Evolutionary conservation across 768 basidiomycete genomes (phyloP).

Genomic region (Amanita phalloides): DNA sequence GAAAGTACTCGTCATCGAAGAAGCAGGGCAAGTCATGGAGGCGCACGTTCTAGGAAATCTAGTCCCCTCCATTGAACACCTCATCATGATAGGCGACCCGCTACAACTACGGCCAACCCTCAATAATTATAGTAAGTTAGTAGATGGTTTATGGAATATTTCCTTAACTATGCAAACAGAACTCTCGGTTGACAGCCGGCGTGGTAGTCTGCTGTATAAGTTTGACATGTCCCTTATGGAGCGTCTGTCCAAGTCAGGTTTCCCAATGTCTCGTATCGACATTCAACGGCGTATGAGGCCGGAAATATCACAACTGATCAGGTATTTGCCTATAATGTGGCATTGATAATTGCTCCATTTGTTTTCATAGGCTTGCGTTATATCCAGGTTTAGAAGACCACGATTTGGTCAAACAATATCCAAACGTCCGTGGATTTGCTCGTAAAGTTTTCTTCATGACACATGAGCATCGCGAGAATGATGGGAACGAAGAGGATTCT

Average conservation of each 20-base stretch:
- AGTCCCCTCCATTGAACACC: conserved; percentile 56
- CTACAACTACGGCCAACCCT: conserved; percentile 62
- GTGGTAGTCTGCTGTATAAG: conserved; percentile 42
- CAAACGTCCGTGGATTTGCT: conserved; percentile 47
- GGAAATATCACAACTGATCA: conserved; percentile 47
- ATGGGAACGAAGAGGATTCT: conserved; percentile 46
- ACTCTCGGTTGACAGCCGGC: conserved; percentile 57
- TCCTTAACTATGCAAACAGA: conserved; percentile 23
- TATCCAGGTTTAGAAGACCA: conserved; percentile 56
- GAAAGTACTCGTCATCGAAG: conserved; percentile 60
- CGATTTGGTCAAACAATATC: conserved; percentile 36
- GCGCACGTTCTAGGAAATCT: conserved; percentile 60
- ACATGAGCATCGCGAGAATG: conserved; percentile 52
- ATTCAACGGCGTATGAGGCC: conserved; percentile 74
- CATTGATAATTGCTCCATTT: neutral
- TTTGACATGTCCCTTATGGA: conserved; percentile 76
- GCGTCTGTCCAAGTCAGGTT: conserved; percentile 42
- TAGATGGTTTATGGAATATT: neutral
- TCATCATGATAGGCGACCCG: conserved; percentile 78
- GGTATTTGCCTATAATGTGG: conserved; percentile 21
- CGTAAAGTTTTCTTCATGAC: conserved; percentile 61
- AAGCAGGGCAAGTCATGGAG: conserved; percentile 77
- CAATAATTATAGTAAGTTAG: conserved; percentile 44
- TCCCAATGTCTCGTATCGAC: conserved; percentile 60
- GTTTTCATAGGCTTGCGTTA: conserved; percentile 28